Evolutionary conservation across 1,284 basidiomycete species (phyloP), one percentile per base, ranked within the genome.

Genomic region (Microbotryomycetes sp.): DNA sequence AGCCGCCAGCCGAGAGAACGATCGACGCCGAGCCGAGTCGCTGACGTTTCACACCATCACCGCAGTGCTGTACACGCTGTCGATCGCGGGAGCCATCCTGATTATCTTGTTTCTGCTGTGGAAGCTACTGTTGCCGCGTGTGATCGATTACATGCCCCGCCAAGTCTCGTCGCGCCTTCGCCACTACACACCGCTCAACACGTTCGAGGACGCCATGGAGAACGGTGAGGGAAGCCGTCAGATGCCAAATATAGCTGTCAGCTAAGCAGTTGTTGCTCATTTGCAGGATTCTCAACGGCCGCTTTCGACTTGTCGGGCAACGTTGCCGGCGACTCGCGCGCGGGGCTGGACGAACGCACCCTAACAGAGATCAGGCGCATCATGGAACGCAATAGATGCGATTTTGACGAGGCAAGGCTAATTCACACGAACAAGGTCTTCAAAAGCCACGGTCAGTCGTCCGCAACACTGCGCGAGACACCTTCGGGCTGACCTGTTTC

Each of bases 121-220:
- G 58, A 61, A 67, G 54, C 35, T 41, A 18, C 62, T 52, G 60
- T 62, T 62, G 24, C n/a, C 21, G 7, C 24, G 26, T 27, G 64
- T 56, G 31, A 21, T 67, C 41, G 60, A 65, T 26, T 52, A 49
- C 52, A 58, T 67, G 5, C 66, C 66, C 2, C 48, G 26, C 9
- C 46, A 53, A 7, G 24, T 67, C 46, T 65, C 63, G 11, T 62
- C 66, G 3, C 59, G 63, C 1, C 28, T 67, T 11, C 52, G 63
- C 15, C 46, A 67, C 53, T 67, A 67, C 56, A 58, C 66, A 4
- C 66, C 66, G 0, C 23, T 67, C 3, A 24, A 35, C 3, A 62
- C 66, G 1, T 67, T 67, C 35, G 63, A 67, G 13, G 60, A 65
- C 18, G 66, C 66, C 9, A 59, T 59, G 21, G 66, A 67, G 41